phyloP scores from a whole-genome alignment of 768 basidiomycete genomes.

The Hemileccinum rubropunctum region DNA sequence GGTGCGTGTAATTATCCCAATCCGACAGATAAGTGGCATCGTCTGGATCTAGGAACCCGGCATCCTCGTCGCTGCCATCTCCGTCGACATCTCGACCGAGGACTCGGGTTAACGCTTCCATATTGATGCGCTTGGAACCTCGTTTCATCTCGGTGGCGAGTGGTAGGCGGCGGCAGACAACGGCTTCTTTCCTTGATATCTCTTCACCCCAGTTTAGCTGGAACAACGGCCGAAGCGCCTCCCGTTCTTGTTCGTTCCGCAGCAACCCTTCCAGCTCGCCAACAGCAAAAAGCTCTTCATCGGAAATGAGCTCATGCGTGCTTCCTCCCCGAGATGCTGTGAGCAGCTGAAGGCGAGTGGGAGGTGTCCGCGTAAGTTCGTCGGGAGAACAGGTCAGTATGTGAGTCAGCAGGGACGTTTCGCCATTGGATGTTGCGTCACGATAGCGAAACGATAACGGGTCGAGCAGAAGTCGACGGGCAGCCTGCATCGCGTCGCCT shows the following conservation, averaged over 20 bases:
- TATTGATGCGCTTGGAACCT: conserved; percentile 46
- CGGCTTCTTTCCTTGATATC: conserved; percentile 24
- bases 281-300: conserved; percentile 70
- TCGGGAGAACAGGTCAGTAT: conserved; percentile 47
- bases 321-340: conserved; percentile 56
- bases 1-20: conserved; percentile 12
- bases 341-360: conserved; percentile 68
- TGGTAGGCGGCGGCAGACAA: neutral
- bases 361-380: conserved; percentile 32
- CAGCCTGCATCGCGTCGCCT: conserved; percentile 38
- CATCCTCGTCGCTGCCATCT: conserved; percentile 21
- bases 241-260: conserved; percentile 50
- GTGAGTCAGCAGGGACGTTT: conserved; percentile 46
- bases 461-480: conserved; percentile 56
- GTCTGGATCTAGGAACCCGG: conserved; percentile 22
- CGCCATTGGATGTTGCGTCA: conserved; percentile 10
- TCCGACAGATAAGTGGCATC: conserved; percentile 14
- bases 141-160: conserved; percentile 23
- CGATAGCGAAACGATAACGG: conserved; percentile 42
- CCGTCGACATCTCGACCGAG: conserved; percentile 35
- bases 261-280: conserved; percentile 66
- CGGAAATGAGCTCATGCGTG: conserved; percentile 46
- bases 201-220: conserved; percentile 37
- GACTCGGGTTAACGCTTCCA: conserved; percentile 54
- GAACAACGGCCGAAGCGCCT: conserved; percentile 37